These are phyloP conservation scores for Sclerotinia borealis DNA, from an alignment of 2,329 filamentous ascomycete genomes.

Conservation along the genomic window DNA sequence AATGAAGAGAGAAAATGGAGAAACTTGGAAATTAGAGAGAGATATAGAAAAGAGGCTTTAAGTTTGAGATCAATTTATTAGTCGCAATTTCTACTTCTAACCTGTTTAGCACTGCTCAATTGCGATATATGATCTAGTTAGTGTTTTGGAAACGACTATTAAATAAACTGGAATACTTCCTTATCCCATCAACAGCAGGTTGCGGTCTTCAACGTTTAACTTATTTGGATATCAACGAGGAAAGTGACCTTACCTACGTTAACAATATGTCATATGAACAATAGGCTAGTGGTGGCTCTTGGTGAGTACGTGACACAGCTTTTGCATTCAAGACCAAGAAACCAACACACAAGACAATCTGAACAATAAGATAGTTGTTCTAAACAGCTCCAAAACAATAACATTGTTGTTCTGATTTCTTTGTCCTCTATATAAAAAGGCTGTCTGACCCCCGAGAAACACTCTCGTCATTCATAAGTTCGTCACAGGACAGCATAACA, in stretches of 20 bases:
- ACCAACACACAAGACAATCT: not conserved
- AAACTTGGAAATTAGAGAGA: too few relatives aligned
- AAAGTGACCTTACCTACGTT: not conserved
- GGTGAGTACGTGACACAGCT: not conserved
- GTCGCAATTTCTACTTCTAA: too few relatives aligned
- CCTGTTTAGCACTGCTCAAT: too few relatives aligned
- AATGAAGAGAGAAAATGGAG: too few relatives aligned
- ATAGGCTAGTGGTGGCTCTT: not conserved
- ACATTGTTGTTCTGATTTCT: not conserved
- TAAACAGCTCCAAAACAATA: not conserved
- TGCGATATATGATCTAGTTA: too few relatives aligned
- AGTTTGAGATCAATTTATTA: too few relatives aligned
- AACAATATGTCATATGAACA: not conserved
- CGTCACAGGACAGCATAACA: not conserved
- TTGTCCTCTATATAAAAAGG: not conserved
- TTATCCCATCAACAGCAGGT: not conserved
- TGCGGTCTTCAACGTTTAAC: not conserved
- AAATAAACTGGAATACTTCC: too few relatives aligned
- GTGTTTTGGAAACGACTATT: too few relatives aligned
- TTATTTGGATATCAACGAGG: not conserved
- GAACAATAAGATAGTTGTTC: not conserved
- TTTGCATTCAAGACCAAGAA: not conserved
- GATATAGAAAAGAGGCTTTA: too few relatives aligned
- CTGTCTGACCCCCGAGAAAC: not conserved
- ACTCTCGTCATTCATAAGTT: not conserved